A percentile compares a stretch with the other conserved stretches of the same genome.
phyloP scores from a whole-genome alignment of 73 alveolate genomes.

The Urostyla sp. region DNA sequence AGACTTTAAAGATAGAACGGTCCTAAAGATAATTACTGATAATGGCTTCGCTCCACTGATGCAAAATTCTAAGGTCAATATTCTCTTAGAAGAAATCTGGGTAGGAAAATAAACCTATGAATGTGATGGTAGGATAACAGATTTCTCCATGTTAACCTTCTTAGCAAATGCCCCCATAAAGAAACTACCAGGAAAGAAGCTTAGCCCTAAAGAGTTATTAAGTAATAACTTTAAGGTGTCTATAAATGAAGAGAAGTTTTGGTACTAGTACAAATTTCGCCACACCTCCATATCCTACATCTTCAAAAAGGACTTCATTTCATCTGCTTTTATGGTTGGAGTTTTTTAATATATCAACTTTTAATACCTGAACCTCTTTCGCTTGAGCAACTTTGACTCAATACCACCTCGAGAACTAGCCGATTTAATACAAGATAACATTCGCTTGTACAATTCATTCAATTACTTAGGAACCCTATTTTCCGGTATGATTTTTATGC shows the following conservation, averaged over 20 bases:
- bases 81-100: slow-evolving; percentile 52
- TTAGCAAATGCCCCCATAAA: slow-evolving; percentile 24
- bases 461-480: slow-evolving; percentile 34
- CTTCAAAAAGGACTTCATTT: slow-evolving; percentile 36
- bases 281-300: slow-evolving; percentile 52
- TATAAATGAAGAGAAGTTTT: slow-evolving; percentile 51
- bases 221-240: slow-evolving; percentile 23
- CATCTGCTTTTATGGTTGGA: slow-evolving; percentile 9
- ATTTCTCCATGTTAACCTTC: slow-evolving; percentile 26
- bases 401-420: not conserved
- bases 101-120: slow-evolving; percentile 50
- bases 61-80: slow-evolving; percentile 16
- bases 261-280: slow-evolving; percentile 54
- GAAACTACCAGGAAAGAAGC: slow-evolving; percentile 41
- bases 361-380: slow-evolving; percentile 24
- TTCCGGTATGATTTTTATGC: slow-evolving; percentile 18
- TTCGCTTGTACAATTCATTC: slow-evolving; percentile 17
- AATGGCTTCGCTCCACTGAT: slow-evolving; percentile 40
- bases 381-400: not conserved
- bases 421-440: not conserved
- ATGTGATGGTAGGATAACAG: slow-evolving; percentile 53
- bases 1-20: slow-evolving; percentile 51
- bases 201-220: slow-evolving; percentile 16
- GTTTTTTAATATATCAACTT: slow-evolving; percentile 46
- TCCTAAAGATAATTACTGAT: slow-evolving; percentile 32